Evolutionary conservation across 345 rosid species (phyloP).

Genomic region (Eucalyptus erythrocorys): DNA sequence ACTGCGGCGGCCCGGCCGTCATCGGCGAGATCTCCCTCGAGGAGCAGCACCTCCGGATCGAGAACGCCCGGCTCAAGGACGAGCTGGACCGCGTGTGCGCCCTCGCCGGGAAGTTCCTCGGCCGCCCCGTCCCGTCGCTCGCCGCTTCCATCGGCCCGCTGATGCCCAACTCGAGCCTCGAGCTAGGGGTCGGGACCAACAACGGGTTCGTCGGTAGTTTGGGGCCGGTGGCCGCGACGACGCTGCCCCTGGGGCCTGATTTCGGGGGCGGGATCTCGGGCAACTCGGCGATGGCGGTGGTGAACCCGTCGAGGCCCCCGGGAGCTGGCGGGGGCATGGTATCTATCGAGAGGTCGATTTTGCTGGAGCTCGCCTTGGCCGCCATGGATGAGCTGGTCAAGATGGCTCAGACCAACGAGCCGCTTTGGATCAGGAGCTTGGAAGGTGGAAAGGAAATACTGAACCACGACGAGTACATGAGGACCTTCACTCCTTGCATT

Average conservation of each 20-base stretch:
- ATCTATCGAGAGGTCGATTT: constrained; percentile 58
- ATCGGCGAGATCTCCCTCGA: constrained; percentile 73
- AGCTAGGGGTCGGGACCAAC: constrained; percentile 70
- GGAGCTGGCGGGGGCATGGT: constrained; percentile 36
- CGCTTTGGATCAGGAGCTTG: constrained; percentile 58
- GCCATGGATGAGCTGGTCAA: constrained; percentile 89
- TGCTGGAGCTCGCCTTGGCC: constrained; percentile 65
- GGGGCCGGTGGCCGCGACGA: constrained; percentile 19
- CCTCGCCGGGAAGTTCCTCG: constrained; percentile 82
- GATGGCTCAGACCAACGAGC: constrained; percentile 68
- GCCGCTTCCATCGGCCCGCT: constrained; percentile 20
- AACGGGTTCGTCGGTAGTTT: constrained; percentile 36
- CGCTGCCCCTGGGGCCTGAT: constrained; percentile 40
- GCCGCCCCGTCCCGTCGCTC: constrained; percentile 55
- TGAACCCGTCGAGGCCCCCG: constrained; percentile 8
- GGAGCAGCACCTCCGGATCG: constrained; percentile 83
- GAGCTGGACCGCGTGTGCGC: constrained; percentile 82
- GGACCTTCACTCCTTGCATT: constrained; percentile 46
- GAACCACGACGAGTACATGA: constrained; percentile 62
- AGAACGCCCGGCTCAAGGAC: constrained; percentile 76
- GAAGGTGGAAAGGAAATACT: constrained; percentile 55
- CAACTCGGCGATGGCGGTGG: constrained; percentile 22
- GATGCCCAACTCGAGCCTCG: constrained; percentile 62
- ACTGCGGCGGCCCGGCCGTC: constrained; percentile 87
- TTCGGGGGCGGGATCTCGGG: constrained; percentile 36